Base-by-base conservation (phyloP, 352 stramenopile species). In the Phytophthora palmivora region DNA sequence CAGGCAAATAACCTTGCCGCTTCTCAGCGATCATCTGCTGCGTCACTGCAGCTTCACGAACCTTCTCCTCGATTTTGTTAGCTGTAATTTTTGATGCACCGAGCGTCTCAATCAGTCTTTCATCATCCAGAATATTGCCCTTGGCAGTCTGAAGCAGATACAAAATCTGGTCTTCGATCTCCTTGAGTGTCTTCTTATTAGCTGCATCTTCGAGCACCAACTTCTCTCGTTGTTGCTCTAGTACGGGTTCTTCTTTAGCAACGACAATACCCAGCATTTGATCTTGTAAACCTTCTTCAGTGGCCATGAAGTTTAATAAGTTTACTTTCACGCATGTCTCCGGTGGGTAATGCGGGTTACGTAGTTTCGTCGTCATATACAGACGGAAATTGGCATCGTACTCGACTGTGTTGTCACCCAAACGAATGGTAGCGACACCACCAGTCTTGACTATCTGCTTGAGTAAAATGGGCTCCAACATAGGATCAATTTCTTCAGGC, bases 301-400 rank as follows among this genome's bases (percentile, higher is more conserved):
- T 99, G 11, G 94, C 94, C 89, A 98, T 98, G 49, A 98, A 99
- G 66, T 99, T 98, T 26, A 99, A 72, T 56, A 99, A 67, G 62
- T 98, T 98, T 2, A 98, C 95, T 63, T 98, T 98, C n/a, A 98
- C 95, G 55, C 92, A 98, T 18, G 94, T 89, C 67, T 98, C 96
- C 0, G 96, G 94, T 16, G 92, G 84, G 64, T 98, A 98, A 58
- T 98, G 94, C 30, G 96, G 96, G 52, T 98, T 98, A 0, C 84
- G 78, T 8, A 98, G 63, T 61, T 98, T 98, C 4, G 95, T 98
- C 4, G 93, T 98, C 76, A 98, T 96, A 69, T 98, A 98, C 15
- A 98, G 47, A 0, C 89, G 83, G 66, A 98, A 98, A 54, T 94
- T 93, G 14, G 75, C 60, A 52, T 98, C 93, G 70, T 98, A 98